Evolutionary conservation across 2,329 filamentous ascomycete genomes (phyloP), one percentile per base, ranked within the genome.

Genomic region (Colletotrichum sublineola): DNA sequence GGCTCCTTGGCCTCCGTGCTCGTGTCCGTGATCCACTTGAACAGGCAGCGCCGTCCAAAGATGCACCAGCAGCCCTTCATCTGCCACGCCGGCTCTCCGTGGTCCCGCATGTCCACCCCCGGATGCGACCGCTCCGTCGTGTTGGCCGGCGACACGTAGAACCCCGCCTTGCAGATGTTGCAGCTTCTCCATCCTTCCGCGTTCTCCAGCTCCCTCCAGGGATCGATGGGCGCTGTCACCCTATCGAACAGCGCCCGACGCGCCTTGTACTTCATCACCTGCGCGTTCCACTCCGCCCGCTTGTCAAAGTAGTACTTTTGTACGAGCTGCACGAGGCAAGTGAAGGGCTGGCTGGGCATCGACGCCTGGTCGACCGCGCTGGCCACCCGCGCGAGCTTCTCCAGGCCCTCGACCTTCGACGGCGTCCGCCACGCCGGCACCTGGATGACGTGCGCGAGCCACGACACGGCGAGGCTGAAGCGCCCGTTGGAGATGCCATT

Each of bases 31-130:
- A 72, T 46, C 69, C 56, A 67, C 31, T 53, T 44, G 24, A 73
- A 73, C 62, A 73, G 18, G 20, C 71, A 73, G 15, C 62, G 40
- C 42, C 62, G 53, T 14, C 71, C 71, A n/a, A 73, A 50, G 3
- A 57, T 11, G 20, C 69, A 68, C 5, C 56, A n/a, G 57, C 71
- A 73, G 5, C 20, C 15, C 20, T 57, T 48, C 55, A 73, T 57
- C 7, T 62, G 50, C 9, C 70, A 63, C 12, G 57, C 46, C 56
- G 68, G 71, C 63, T 73, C 71, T 40, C 67, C 71, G 18, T 40
- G 42, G 15, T 55, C 40, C 3, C 11, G 9, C 50, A 68, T 48
- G 57, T 36, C 33, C 7, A 57, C 33, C 5, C 68, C 64, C 6
- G 58, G 33, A 5, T 61, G 60, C n/a, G 48, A 38, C 5, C 8